Base-by-base conservation (phyloP, 2,329 filamentous ascomycete species). In the Penicillium sp. region DNA sequence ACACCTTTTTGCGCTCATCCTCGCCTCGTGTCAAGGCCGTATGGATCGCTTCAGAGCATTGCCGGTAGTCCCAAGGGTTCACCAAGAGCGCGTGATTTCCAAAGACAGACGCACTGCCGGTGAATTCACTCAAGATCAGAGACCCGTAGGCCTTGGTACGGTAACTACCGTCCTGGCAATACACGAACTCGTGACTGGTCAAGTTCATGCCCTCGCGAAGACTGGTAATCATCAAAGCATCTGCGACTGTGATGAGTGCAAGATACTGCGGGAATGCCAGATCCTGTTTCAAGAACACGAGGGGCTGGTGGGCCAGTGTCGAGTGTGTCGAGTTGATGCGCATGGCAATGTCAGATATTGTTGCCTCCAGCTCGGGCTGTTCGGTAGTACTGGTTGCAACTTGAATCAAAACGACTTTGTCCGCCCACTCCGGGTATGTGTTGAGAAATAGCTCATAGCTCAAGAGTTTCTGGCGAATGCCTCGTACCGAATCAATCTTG, bases 121-220 rank as follows among this genome's bases (percentile, higher is more conserved):
- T 95, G 59, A 96, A 96, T 61, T 96, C 90, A 47, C 87, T 95
- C 37, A 96, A 71, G 48, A 96, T 95, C 29, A 96, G 73, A 1
- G 88, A 89, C 2, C 87, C 87, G 55, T 92, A 80, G 64, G 86
- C 89, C 68, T 88, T 88, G 39, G 80, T 70, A 2, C 74, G 71
- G 45, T 77, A 73, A 50, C 77, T 77, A 27, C 89, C 89, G 56
- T 96, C 90, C 59, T 96, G 90, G 57, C 89, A 95, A 50, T 86
- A 85, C 22, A 95, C 76, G 57, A 88, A 96, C 61, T 96, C 90
- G 60, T 96, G 92, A 4, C 85, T 89, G 0, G 90, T 95, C 39
- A 96, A 67, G 60, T 95, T 96, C 92, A 96, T 96, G 46, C 90
- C 90, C 62, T 96, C 90, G 35, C 92, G 86, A 53, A 96, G 80